Percentiles rank a stretch among this genome's conserved stretches.
phyloP scores from a whole-genome alignment of 495 filamentous ascomycete genomes.

The Aspergillus diversus region DNA sequence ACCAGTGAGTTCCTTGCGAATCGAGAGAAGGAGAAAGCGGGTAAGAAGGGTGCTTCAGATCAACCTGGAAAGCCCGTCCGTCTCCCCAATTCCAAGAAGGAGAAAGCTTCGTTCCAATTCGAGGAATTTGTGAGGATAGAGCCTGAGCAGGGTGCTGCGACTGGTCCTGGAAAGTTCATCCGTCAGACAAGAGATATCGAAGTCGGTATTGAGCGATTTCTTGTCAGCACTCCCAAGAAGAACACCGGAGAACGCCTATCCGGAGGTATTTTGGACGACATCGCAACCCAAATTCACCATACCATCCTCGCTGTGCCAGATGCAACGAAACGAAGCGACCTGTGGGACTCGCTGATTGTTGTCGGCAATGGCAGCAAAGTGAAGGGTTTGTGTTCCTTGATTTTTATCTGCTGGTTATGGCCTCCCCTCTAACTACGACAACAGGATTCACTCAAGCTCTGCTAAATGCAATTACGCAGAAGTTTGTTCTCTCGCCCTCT shows the following conservation, averaged over 20 bases:
- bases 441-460: slow-evolving; percentile 84
- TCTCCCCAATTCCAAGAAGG: slow-evolving; percentile 81
- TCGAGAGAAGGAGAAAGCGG: slow-evolving; percentile 87
- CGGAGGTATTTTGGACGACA: slow-evolving; percentile 71
- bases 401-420: neutral
- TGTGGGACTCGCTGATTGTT: slow-evolving; percentile 89
- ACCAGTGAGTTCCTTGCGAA: slow-evolving; percentile 89
- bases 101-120: slow-evolving; percentile 77
- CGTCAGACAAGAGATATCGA: slow-evolving; percentile 71
- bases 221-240: slow-evolving; percentile 60
- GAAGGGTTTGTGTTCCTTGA: slow-evolving; percentile 57
- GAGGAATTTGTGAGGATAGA: slow-evolving; percentile 73
- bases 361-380: slow-evolving; percentile 87
- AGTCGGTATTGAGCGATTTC: slow-evolving; percentile 86
- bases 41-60: slow-evolving; percentile 62
- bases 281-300: slow-evolving; percentile 81
- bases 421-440: slow-evolving; percentile 14
- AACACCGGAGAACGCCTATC: slow-evolving; percentile 43
- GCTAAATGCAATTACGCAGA: slow-evolving; percentile 72
- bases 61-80: slow-evolving; percentile 55
- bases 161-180: slow-evolving; percentile 36
- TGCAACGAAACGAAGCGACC: slow-evolving; percentile 73
- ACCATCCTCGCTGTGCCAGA: slow-evolving; percentile 79
- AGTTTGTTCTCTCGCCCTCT: slow-evolving; percentile 87
- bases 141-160: slow-evolving; percentile 31